Base-by-base conservation (phyloP, 2,329 filamentous ascomycete genomes). In the Phaeosphaeria sp. region DNA sequence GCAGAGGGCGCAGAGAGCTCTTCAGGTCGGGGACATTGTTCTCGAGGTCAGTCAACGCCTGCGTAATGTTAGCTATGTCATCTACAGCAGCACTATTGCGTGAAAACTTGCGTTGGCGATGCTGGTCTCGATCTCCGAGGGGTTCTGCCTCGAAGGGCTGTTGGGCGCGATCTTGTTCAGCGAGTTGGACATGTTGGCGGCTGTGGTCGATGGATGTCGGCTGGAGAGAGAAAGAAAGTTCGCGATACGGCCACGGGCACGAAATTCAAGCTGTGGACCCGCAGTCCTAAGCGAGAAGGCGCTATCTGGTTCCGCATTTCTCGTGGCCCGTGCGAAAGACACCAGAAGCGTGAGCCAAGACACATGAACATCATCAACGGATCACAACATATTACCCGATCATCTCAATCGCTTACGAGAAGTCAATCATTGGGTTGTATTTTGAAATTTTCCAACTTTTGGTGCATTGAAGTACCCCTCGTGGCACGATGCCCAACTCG, bases 1-100 rank as follows among this genome's bases (percentile, higher is more conserved):
- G 95, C 84, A 99, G 90, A 83, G 95, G 95, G 80, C 95, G 91
- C 80, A 99, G 91, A 75, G 93, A 91, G 79, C 88, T 88, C 91
- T 94, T 96, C 85, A 99, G 91, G 85, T 99, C 95, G 82, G 93
- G 87, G 80, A 95, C 97, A 90, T 97, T 97, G 86, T 89, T 93
- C 92, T 99, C 95, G 84, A 99, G 92, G 80, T 99, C 95, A 65
- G 87, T 91, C 96, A 99, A 92, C 85, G 95, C 69, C 68, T 72
- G 57, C 44, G 46, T n/a, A 45, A 22, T 57, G 67, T 71, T 59
- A 72, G 68, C 59, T 36, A 22, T 53, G 53, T 22, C 44, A 39
- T 53, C 52, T 48, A 48, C 50, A 53, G 42, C n/a, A 24, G 33
- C 39, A 49, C 57, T 45, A 58, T 55, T 22, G 47, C 24, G n/a